Percentiles rank a stretch among this genome's conserved stretches.
These are phyloP conservation scores for Nicotiana noctiflora DNA, from an alignment of 257 asterid genomes.

Conservation along the genomic window DNA sequence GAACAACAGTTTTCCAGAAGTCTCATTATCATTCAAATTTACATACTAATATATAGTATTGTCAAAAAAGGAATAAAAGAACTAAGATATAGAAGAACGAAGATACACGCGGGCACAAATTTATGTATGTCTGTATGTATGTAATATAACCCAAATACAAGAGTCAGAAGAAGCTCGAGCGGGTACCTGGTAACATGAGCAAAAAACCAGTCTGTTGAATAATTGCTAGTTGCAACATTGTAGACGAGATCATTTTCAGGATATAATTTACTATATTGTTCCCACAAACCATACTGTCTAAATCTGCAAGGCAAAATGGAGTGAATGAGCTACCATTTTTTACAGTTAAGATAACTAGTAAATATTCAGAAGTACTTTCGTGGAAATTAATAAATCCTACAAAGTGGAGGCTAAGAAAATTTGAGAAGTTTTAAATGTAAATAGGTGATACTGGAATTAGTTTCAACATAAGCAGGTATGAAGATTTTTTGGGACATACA, in stretches of 20 bases:
- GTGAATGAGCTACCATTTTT: background rate
- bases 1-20: background rate
- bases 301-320: conserved; percentile 26
- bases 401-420: background rate
- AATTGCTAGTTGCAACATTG: conserved; percentile 37
- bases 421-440: background rate
- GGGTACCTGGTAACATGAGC: conserved; percentile 50
- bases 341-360: background rate
- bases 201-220: conserved; percentile 51
- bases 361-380: background rate
- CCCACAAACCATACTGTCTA: conserved; percentile 62
- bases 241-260: conserved; percentile 38
- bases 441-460: background rate
- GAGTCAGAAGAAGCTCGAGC: background rate
- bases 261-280: conserved; percentile 31
- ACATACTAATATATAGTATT: background rate
- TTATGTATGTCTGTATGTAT: too few relatives aligned
- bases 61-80: background rate
- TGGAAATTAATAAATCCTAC: background rate
- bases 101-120: too few relatives aligned
- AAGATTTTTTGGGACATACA: background rate
- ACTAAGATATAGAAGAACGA: background rate
- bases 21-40: background rate
- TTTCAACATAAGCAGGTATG: background rate
- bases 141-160: background rate